A percentile compares a stretch with the other conserved stretches of the same genome.
phyloP scores from a whole-genome alignment of 192 early-diverging fungal species.

The Glomus cerebriforme region DNA sequence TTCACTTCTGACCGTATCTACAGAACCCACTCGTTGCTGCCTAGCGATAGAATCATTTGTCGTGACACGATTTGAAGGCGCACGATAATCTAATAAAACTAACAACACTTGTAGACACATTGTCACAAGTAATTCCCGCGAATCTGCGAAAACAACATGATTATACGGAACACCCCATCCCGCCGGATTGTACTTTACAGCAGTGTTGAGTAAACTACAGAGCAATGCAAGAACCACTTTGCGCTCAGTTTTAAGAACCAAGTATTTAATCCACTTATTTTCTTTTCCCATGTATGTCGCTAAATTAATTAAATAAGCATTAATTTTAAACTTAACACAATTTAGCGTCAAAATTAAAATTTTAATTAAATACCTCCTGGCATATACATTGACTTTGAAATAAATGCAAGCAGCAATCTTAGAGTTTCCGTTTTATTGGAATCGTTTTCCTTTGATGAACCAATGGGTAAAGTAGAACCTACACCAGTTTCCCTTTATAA shows the following conservation, averaged over 20 bases:
- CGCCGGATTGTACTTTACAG: constrained; percentile 76
- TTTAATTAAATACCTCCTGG: constrained; percentile 34
- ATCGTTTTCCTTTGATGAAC: constrained; percentile 68
- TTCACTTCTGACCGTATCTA: background rate
- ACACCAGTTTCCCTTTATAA: constrained; percentile 65
- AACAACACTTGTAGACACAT: constrained; percentile 68
- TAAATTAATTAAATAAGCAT: constrained; percentile 31
- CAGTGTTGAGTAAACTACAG: constrained; percentile 87
- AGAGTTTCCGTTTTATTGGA: constrained; percentile 76
- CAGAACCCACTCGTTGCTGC: background rate
- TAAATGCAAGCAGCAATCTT: constrained; percentile 73
- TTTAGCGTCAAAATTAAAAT: background rate
- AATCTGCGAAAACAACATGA: constrained; percentile 74
- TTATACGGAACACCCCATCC: constrained; percentile 92
- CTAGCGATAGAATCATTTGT: background rate
- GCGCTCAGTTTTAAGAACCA: constrained; percentile 60
- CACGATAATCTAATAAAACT: constrained; percentile 72
- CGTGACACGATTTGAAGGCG: constrained; percentile 33
- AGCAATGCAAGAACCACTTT: constrained; percentile 75
- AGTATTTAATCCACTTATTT: constrained; percentile 59
- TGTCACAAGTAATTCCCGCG: constrained; percentile 73
- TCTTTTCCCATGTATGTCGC: constrained; percentile 48
- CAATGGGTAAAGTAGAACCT: constrained; percentile 69
- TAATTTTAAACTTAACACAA: background rate
- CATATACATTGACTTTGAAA: constrained; percentile 83